Percentiles rank a stretch among this genome's conserved stretches.
These are phyloP conservation scores for Isatis tinctoria DNA, from an alignment of 345 rosid genomes.

Conservation along the genomic window DNA sequence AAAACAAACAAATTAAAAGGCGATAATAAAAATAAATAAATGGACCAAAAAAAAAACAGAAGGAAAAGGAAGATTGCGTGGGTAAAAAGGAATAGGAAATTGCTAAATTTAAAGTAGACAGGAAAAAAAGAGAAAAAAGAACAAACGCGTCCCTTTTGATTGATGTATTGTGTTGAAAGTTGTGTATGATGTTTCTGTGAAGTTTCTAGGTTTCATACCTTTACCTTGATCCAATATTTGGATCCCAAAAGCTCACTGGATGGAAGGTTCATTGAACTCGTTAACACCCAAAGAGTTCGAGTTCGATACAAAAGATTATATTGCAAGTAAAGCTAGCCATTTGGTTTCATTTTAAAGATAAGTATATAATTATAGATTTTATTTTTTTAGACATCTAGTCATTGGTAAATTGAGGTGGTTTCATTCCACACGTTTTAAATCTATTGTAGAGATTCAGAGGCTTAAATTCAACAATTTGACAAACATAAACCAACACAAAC, in stretches of 20 bases:
- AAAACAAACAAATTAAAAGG: constrained; percentile 16
- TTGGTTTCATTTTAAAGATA: background rate
- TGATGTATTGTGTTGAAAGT: constrained; percentile 1
- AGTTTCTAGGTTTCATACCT: background rate
- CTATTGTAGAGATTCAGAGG: no score
- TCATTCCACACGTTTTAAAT: background rate
- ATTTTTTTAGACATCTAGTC: background rate
- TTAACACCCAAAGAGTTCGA: background rate
- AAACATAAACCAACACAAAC: no score
- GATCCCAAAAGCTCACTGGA: background rate
- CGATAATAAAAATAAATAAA: background rate
- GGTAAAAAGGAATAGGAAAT: background rate
- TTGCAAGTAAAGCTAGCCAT: background rate
- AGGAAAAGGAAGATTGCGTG: constrained; percentile 17
- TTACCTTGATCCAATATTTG: background rate
- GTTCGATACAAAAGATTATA: background rate
- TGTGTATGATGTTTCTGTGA: constrained; percentile 16
- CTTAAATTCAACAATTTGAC: no score
- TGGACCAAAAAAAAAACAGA: background rate
- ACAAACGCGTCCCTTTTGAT: constrained; percentile 12
- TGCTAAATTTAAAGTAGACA: background rate
- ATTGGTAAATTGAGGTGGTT: background rate
- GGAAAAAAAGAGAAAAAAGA: background rate
- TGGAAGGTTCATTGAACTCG: background rate
- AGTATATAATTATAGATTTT: background rate